Base-by-base conservation (phyloP, 1,284 basidiomycete species). In the Rhizopogon parksii region DNA sequence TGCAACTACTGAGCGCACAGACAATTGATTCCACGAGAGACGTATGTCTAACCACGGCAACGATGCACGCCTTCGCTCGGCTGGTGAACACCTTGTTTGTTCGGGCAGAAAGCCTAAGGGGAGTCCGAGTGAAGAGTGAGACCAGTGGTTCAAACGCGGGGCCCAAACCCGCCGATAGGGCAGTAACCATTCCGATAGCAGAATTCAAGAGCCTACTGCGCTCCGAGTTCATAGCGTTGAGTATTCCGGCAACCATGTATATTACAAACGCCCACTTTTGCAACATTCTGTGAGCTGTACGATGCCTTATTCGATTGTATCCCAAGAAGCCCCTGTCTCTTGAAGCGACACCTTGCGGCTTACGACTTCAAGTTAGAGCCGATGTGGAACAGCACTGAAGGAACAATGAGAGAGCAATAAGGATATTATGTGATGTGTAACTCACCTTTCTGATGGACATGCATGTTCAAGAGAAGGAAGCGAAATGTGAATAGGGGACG, bases 71-170 rank as follows among this genome's bases (percentile, higher is more conserved):
- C 53, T 75, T 78, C 4, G 87, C 81, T 25, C 89, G 80, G 40
- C 73, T 75, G 55, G 83, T 70, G 63, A 89, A 82, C 47, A 93
- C 80, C 66, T 91, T 93, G 74, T 88, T 92, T 11, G 89, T 77
- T 14, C 88, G 79, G 36, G 79, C 75, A 54, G 87, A 88, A 25
- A 91, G 71, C 1, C 72, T 68, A 14, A 93, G 71, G 17, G 92
- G 69, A 8, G 80, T 71, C 0, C 89, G 89, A 36, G 91, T 61
- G 62, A 87, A 85, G 27, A 82, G 63, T 6, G 78, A 68, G 4
- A 91, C 66, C n/a, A 92, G 73, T 2, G 81, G 75, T 42, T 87
- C 85, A 60, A 91, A 92, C 6, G 73, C 68, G 12, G 68, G 63
- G 15, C 79, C 85, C 6, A 93, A 71, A 1, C 74, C 77, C 0